Percentiles rank a stretch among this genome's conserved stretches.
Evolutionary conservation across 306 rosid species (phyloP).

Genomic region (Oxytropis ochrocephala): DNA sequence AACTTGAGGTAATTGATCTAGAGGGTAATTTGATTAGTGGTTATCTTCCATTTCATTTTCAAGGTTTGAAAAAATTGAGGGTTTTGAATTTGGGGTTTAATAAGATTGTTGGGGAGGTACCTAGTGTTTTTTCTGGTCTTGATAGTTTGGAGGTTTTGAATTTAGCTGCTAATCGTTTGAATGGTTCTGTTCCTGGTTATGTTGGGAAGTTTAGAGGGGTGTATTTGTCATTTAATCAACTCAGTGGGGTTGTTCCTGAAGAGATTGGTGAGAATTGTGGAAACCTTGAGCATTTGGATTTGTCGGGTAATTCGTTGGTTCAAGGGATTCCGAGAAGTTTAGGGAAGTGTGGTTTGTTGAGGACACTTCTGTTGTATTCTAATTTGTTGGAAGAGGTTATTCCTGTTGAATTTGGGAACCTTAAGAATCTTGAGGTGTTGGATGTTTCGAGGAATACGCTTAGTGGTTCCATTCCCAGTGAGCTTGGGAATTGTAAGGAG

Average conservation of each 20-base stretch:
- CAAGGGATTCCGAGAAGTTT: conserved; percentile 47
- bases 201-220: conserved; percentile 53
- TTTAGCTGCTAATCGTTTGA: conserved; percentile 60
- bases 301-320: conserved; percentile 59
- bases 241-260: conserved; percentile 46
- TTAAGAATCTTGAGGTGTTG: conserved; percentile 51
- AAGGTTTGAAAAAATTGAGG: conserved; percentile 39
- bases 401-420: conserved; percentile 57
- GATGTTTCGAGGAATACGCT: conserved; percentile 84
- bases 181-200: conserved; percentile 61
- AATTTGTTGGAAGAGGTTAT: conserved; percentile 60
- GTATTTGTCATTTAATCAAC: conserved; percentile 48
- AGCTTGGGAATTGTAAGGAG: conserved; percentile 62
- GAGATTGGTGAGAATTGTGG: conserved; percentile 64
- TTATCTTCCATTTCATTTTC: conserved; percentile 25
- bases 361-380: conserved; percentile 56
- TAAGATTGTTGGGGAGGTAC: conserved; percentile 56
- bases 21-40: conserved; percentile 64
- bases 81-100: conserved; percentile 73
- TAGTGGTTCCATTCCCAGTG: conserved; percentile 46
- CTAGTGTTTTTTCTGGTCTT: conserved; percentile 17
- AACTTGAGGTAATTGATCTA: conserved; percentile 75
- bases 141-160: conserved; percentile 54
- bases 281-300: conserved; percentile 74
- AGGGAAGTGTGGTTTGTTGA: conserved; percentile 60